Percentiles rank a stretch among this genome's conserved stretches.
These are phyloP conservation scores for Huntiella abstrusa DNA, from an alignment of 2,329 filamentous ascomycete species.

Conservation along the genomic window DNA sequence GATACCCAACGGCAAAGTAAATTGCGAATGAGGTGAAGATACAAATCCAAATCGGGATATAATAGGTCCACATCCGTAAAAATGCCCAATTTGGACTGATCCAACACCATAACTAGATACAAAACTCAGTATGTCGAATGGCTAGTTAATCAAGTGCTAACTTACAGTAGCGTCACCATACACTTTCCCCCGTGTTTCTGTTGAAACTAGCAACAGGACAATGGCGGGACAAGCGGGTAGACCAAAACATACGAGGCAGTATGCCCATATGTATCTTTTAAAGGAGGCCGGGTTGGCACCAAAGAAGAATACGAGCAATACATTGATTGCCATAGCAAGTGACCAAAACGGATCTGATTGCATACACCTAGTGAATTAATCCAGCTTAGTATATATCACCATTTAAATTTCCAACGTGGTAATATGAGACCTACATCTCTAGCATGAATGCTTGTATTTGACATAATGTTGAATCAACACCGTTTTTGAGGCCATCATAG, in stretches of 20 bases:
- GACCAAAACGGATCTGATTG: constrained; percentile 62
- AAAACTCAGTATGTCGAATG: not conserved
- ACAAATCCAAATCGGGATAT: constrained; percentile 42
- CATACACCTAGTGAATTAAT: constrained; percentile 41
- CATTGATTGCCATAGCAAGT: constrained; percentile 66
- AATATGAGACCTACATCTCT: constrained; percentile 38
- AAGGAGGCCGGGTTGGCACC: constrained; percentile 47
- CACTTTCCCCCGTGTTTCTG: constrained; percentile 20
- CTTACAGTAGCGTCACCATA: constrained; percentile 40
- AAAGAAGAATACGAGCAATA: constrained; percentile 50
- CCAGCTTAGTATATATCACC: not conserved
- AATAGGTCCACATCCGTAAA: constrained; percentile 41
- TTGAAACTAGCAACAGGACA: constrained; percentile 39
- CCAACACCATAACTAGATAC: constrained; percentile 40
- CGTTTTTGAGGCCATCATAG: constrained; percentile 39
- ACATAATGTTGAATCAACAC: constrained; percentile 37
- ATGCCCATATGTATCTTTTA: constrained; percentile 51
- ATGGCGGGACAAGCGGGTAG: constrained; percentile 50
- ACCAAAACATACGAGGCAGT: constrained; percentile 52
- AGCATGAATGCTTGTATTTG: constrained; percentile 41
- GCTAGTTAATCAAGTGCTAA: constrained; percentile 2
- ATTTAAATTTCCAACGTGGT: not conserved
- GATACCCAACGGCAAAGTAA: constrained; percentile 38
- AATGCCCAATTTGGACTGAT: constrained; percentile 34
- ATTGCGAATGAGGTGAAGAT: constrained; percentile 35